Percentiles rank a stretch among this genome's conserved stretches.
Conservation (phyloP, 345 rosid species). For the Populus alba region DNA sequence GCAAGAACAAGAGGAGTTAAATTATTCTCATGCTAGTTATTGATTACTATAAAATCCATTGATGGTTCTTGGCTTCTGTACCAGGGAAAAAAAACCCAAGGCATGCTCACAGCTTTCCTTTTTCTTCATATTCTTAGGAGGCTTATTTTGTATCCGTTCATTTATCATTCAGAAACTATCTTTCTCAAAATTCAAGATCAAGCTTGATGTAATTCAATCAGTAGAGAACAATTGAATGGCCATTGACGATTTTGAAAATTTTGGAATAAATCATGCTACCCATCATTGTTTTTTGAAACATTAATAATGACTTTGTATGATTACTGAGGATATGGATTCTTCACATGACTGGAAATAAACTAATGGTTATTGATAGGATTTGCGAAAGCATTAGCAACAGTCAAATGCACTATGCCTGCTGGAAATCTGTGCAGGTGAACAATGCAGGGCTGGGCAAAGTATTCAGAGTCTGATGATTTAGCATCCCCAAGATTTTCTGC, state of each 20-base stretch:
- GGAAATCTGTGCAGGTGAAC: conserved; percentile 35
- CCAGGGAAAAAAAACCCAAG: neutral
- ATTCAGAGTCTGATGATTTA: conserved; percentile 20
- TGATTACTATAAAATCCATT: neutral
- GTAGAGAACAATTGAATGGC: neutral
- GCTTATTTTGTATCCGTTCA: neutral
- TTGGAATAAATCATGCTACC: neutral
- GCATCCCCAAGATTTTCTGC: conserved; percentile 5
- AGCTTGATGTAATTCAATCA: neutral
- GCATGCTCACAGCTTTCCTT: neutral
- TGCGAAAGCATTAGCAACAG: neutral
- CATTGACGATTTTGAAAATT: neutral
- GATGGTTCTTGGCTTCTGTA: neutral
- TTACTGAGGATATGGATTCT: neutral
- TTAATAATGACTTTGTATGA: neutral
- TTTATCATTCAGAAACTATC: neutral
- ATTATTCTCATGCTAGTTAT: neutral
- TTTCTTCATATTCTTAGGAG: neutral
- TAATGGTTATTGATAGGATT: neutral
- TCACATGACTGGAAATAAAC: neutral
- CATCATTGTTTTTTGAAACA: neutral
- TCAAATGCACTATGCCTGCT: neutral
- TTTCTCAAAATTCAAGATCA: neutral
- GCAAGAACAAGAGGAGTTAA: conserved; percentile 36
- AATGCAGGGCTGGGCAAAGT: conserved; percentile 43